Percentiles rank a stretch among this genome's conserved stretches.
Evolutionary conservation across 1,284 basidiomycete species (phyloP).

Genomic region (Ceratobasidium theobromae): DNA sequence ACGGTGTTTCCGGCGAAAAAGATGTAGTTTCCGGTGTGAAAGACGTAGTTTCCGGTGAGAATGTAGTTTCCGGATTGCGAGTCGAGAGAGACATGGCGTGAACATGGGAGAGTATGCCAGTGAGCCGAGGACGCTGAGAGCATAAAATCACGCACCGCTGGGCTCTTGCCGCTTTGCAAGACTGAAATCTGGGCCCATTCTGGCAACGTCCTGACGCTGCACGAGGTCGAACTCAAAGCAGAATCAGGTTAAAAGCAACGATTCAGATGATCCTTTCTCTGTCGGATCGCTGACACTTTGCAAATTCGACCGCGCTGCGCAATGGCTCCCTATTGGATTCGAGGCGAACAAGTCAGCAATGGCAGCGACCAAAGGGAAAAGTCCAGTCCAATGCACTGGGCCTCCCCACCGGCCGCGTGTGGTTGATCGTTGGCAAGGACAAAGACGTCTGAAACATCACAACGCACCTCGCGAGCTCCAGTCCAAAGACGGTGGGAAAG

Average conservation of each 20-base stretch:
- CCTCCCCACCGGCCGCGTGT: too few relatives aligned
- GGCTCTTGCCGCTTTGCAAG: slow-evolving; percentile 8
- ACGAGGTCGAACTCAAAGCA: background rate
- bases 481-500: too few relatives aligned
- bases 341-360: background rate
- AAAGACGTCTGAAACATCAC: too few relatives aligned
- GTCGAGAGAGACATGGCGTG: background rate
- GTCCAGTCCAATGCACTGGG: too few relatives aligned
- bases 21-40: too few relatives aligned
- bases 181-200: background rate
- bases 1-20: too few relatives aligned
- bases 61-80: too few relatives aligned
- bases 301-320: slow-evolving; percentile 3
- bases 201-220: slow-evolving; percentile 18
- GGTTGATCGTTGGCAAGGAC: too few relatives aligned
- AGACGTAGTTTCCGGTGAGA: too few relatives aligned
- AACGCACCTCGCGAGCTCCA: too few relatives aligned
- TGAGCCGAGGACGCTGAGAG: background rate
- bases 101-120: background rate
- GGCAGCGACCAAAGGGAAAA: background rate
- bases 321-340: background rate
- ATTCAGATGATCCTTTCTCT: slow-evolving; percentile 29
- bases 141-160: slow-evolving; percentile 14
- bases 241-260: background rate
- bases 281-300: slow-evolving; percentile 4